These are phyloP conservation scores for Penicillium fuscoglaucum DNA, from an alignment of 2,329 filamentous ascomycete genomes.

Conservation along the genomic window DNA sequence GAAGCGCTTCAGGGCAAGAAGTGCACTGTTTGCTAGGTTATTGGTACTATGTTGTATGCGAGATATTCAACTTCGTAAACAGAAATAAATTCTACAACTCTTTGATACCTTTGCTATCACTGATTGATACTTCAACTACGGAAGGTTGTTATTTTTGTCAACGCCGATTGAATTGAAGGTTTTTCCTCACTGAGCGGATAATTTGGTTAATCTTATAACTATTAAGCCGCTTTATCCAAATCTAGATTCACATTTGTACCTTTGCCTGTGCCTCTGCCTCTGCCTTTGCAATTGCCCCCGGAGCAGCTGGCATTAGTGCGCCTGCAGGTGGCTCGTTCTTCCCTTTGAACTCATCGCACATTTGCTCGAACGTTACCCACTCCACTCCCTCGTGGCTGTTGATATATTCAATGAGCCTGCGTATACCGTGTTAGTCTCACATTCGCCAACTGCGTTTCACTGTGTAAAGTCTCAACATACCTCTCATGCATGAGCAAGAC, in stretches of 20 bases:
- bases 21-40: conserved; percentile 23
- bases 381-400: conserved; percentile 32
- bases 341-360: conserved; percentile 28
- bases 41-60: not conserved
- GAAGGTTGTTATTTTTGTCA: too few relatives aligned
- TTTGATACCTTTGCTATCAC: not conserved
- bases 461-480: conserved; percentile 33
- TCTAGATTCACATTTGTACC: not conserved
- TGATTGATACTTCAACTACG: too few relatives aligned
- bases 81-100: too few relatives aligned
- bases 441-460: not conserved
- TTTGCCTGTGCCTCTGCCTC: not conserved
- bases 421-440: conserved; percentile 4
- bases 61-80: not conserved
- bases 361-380: conserved; percentile 31
- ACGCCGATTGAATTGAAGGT: too few relatives aligned
- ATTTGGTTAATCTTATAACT: not conserved
- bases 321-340: conserved; percentile 24
- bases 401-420: conserved; percentile 30
- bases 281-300: not conserved
- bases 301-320: conserved; percentile 22
- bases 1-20: conserved; percentile 23
- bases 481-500: conserved; percentile 72
- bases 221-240: not conserved
- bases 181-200: not conserved